Conservation (phyloP, 768 basidiomycete species). For the Sporobolomyces phaffii region DNA sequence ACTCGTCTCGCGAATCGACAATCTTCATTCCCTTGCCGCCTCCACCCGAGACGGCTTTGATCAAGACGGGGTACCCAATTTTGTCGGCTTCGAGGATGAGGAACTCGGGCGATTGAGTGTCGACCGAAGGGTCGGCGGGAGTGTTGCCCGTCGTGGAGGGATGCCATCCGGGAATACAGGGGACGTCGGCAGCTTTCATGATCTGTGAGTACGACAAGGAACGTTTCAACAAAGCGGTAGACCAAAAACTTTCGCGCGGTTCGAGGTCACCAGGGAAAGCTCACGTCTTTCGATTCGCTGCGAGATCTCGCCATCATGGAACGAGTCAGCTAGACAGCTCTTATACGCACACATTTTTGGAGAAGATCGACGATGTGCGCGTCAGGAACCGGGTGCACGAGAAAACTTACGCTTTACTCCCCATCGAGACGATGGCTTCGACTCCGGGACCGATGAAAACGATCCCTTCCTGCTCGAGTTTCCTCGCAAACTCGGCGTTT, state of each 20-base stretch:
- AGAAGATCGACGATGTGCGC: too few relatives aligned
- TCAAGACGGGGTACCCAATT: conserved; percentile 84
- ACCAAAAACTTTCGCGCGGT: too few relatives aligned
- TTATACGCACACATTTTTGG: too few relatives aligned
- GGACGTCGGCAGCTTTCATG: conserved; percentile 69
- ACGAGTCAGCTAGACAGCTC: too few relatives aligned
- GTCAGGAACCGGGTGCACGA: too few relatives aligned
- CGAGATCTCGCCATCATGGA: neutral
- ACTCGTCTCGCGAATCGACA: conserved; percentile 62
- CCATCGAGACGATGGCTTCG: conserved; percentile 85
- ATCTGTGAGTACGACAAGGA: too few relatives aligned
- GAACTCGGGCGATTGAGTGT: conserved; percentile 67
- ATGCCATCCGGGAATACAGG: conserved; percentile 91
- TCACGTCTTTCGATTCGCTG: conserved; percentile 77
- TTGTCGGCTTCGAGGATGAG: conserved; percentile 63
- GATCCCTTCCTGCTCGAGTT: conserved; percentile 68
- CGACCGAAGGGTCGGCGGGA: conserved; percentile 47
- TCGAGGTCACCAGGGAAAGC: too few relatives aligned
- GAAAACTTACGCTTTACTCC: conserved; percentile 72
- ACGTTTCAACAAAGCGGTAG: too few relatives aligned
- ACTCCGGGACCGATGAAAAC: conserved; percentile 87
- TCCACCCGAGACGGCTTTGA: conserved; percentile 94
- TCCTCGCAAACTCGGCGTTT: conserved; percentile 73
- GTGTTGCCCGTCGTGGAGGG: conserved; percentile 15
- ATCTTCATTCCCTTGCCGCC: conserved; percentile 94